Conservation (phyloP, 148 eudicot species). For the Agrostemma githago region DNA sequence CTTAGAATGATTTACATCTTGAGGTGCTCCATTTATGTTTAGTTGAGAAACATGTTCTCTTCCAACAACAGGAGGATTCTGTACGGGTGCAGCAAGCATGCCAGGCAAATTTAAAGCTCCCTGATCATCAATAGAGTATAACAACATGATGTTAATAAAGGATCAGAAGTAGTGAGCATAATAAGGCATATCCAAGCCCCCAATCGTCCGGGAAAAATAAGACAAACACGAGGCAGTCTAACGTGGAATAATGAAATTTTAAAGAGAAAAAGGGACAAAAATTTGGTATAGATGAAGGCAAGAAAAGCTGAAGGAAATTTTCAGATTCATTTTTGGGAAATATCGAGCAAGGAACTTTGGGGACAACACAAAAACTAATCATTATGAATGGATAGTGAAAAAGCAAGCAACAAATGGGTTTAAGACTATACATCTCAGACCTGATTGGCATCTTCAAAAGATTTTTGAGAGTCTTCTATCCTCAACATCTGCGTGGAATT, state of each 20-base stretch:
- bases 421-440: conserved; percentile 43
- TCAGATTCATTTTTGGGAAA: background rate
- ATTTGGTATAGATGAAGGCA: background rate
- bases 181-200: background rate
- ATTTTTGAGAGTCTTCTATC: conserved; percentile 30
- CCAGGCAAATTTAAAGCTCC: conserved; percentile 43
- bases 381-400: background rate
- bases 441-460: conserved; percentile 40
- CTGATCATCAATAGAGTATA: conserved; percentile 35
- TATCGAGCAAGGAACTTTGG: background rate
- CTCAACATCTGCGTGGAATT: conserved; percentile 26
- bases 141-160: background rate
- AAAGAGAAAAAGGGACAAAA: background rate
- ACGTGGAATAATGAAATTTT: background rate
- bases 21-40: conserved; percentile 29
- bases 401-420: conserved; percentile 10
- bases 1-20: conserved; percentile 37
- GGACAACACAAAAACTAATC: background rate
- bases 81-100: conserved; percentile 15
- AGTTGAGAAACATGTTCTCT: conserved; percentile 32
- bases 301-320: background rate
- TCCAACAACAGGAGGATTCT: conserved; percentile 17
- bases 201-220: background rate
- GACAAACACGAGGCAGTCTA: background rate
- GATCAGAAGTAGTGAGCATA: background rate